These are phyloP conservation scores for Galerina sulciceps DNA, from an alignment of 768 basidiomycete species.

Conservation along the genomic window DNA sequence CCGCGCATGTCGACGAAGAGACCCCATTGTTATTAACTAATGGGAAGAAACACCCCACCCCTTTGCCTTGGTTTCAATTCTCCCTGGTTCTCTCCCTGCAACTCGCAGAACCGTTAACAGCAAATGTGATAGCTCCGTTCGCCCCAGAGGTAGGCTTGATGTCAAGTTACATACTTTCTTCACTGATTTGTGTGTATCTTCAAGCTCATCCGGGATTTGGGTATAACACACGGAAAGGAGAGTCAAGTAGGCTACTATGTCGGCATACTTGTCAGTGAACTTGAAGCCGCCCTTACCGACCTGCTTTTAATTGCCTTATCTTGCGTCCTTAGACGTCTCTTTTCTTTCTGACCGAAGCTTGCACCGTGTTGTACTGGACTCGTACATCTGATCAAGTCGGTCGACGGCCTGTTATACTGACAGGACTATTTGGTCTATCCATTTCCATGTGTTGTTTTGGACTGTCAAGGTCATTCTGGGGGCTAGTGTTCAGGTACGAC, in stretches of 20 bases:
- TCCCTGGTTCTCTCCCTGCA: conserved; percentile 70
- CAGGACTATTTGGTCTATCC: conserved; percentile 64
- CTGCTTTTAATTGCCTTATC: not conserved
- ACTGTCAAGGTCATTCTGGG: conserved; percentile 68
- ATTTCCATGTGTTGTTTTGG: conserved; percentile 76
- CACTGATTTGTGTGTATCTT: not conserved
- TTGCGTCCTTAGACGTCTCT: conserved; percentile 61
- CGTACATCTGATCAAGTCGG: conserved; percentile 71
- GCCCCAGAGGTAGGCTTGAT: conserved; percentile 50
- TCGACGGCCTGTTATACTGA: conserved; percentile 72
- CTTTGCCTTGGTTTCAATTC: conserved; percentile 72
- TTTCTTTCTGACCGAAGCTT: conserved; percentile 73
- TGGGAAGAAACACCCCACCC: conserved; percentile 37
- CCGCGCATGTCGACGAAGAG: conserved; percentile 54
- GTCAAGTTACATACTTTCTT: conserved; percentile 26
- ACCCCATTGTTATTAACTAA: conserved; percentile 54
- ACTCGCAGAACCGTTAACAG: conserved; percentile 74
- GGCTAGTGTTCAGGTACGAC: conserved; percentile 52
- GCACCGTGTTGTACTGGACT: conserved; percentile 76
- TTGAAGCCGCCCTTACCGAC: not conserved
- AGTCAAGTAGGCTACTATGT: conserved; percentile 75
- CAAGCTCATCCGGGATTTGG: conserved; percentile 36
- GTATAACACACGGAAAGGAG: conserved; percentile 73
- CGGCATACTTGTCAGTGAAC: conserved; percentile 58
- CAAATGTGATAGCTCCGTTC: conserved; percentile 76